Base-by-base conservation (phyloP, 345 rosid species). In the Boechera stricta region DNA sequence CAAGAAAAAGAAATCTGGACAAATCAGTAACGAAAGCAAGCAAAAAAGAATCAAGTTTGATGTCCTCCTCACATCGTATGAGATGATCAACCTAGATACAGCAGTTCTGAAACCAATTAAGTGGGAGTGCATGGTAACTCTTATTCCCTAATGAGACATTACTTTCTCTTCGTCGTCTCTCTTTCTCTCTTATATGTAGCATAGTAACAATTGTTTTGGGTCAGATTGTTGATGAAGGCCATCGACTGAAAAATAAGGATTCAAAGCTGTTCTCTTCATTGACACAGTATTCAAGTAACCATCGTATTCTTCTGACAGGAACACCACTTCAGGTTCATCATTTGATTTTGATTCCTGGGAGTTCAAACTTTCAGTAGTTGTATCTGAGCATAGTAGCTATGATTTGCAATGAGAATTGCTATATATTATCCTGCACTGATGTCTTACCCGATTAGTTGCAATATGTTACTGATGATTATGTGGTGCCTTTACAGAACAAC, bases 211-310 rank as follows among this genome's bases (percentile, higher is more conserved):
- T 38, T 73, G 86, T 76, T 24, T 36, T 47, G 71, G 41, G 82
- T 73, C 83, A 96, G 99, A 96, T 96, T 77, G 99, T 96, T 69
- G 99, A 96, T 85, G 99, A 96, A 86, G 99, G 99, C 67, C 99
- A 96, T 84, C 96, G 99, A 32, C 87, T 96, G 48, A 96, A 96
- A 87, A 96, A 96, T 73, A 96, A 96, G 86, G 99, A 96, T 74
- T 93, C 99, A 36, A 96, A 93, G 81, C 85, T 96, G 78, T 96
- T 93, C 84, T 82, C 84, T 69, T 87, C 97, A n/a, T 49, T 96
- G 87, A 96, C 86, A 80, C 99, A 93, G 81, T 96, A 91, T 82
- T 80, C 85, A 44, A 93, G 93, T 77, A 84, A 85, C 66, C 99
- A 96, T 79, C 96, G 99, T 39, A 88, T 86, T 66, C 98, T 96